A percentile compares a stretch with the other conserved stretches of the same genome.
These are phyloP conservation scores for Hymenoscyphus scutula DNA, from an alignment of 2,329 filamentous ascomycete genomes.

Conservation along the genomic window DNA sequence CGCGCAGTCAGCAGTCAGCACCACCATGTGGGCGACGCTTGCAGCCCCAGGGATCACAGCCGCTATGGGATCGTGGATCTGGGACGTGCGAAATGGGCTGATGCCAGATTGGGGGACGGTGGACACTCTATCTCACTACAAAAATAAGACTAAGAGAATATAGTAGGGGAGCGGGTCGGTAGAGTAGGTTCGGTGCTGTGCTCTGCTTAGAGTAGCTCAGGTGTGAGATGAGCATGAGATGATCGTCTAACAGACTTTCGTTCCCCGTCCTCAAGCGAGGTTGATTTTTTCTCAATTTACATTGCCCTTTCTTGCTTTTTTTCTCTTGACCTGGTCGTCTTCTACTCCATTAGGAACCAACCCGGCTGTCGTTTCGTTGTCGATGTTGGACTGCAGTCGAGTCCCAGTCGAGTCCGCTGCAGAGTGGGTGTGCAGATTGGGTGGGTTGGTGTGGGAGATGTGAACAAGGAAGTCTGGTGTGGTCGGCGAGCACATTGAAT, in stretches of 20 bases:
- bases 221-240: neutral
- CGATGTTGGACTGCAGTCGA: conserved; percentile 4
- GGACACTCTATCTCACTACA: neutral
- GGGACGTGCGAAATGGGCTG: conserved; percentile 4
- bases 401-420: neutral
- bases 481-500: neutral
- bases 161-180: neutral
- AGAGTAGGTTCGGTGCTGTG: neutral
- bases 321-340: neutral
- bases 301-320: neutral
- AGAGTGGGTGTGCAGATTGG: neutral
- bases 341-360: conserved; percentile 1
- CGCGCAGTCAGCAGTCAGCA: conserved; percentile 3
- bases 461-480: neutral
- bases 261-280: too few species aligned
- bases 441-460: neutral
- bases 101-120: neutral
- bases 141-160: neutral
- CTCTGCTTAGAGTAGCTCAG: neutral
- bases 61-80: conserved; percentile 4
- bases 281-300: neutral
- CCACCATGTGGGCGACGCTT: conserved; percentile 4
- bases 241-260: neutral
- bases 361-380: neutral
- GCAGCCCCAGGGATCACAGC: conserved; percentile 2